Base-by-base conservation (phyloP, 1,284 basidiomycete species). In the Pterula multifida region DNA sequence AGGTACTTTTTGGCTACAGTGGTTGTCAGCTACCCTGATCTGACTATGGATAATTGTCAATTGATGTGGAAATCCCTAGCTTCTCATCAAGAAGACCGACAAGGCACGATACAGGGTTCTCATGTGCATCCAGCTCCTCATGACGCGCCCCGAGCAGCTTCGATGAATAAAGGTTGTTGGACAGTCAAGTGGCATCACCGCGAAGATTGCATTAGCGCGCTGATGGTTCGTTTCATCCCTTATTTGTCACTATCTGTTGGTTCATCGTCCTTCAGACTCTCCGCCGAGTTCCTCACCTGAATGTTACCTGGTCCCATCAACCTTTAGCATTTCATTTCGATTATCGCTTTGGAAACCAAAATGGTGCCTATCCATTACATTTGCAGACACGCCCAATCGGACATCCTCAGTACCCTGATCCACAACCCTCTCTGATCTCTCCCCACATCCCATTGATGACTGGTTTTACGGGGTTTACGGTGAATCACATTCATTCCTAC, bases 271-370 rank as follows among this genome's bases (percentile, higher is more conserved):
- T 36, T 49, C 25, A 19, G 85, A 76, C 81, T 9, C 69, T 89
- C 55, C 75, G 80, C 54, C 69, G 72, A 49, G 69, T 87, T 12
- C 78, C 83, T 47, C 79, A 85, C 61, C 60, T 89, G 6, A 78
- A 72, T 1, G 79, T 85, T n/a, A 84, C 81, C 28, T 88, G 86
- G 85, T 81, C 84, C 19, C 85, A 87, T 62, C 78, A 75, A 54
- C 67, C 67, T 26, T 53, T 60, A 47, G 52, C 60, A 2, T 54
- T 58, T 53, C 62, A 55, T 32, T 55, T 53, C 49, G 57, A 57
- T 3, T 56, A 55, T 36, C 58, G 54, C 15, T 54, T 54, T 25
- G 26, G 21, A 19, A 49, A 44, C 22, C 55, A 63, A 45, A 47
- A 45, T 42, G 22, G 17, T n/a, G 36, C 42, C 42, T 46, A 24